Base-by-base conservation (phyloP, 768 basidiomycete species). In the Lactarius quietus region DNA sequence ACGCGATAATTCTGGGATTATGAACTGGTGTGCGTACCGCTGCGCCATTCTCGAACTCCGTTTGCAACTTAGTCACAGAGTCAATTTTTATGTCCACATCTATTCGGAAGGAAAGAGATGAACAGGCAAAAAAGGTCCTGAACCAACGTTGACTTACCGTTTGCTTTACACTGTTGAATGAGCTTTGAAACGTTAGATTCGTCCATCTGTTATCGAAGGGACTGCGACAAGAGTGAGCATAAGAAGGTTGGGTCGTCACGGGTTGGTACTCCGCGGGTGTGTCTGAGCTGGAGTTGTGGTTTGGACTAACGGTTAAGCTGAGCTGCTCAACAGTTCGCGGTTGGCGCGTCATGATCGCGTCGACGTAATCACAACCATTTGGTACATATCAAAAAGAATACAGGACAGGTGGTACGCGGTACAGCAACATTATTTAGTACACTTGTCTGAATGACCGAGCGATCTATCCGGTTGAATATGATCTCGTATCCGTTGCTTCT, bases 401-500 rank as follows among this genome's bases (percentile, higher is more conserved):
- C 23, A 35, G 3, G 26, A 58, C 38, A 31, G 14, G 31, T 5
- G 1, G n/a, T 29, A 59, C 41, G 35, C 12, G 7, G 1, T n/a
- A 43, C 31, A 33, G 3, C 5, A 10, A 23, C 45, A 45, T 23
- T 45, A 23, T 20, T 45, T 23, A n/a, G n/a, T 48, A 45, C 60
- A 62, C 29, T 78, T 84, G 76, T 97, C 95, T 23, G 95, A 96
- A 75, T 98, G 95, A 1, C 95, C 95, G 9, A 98, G 77, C 14
- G 86, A 87, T 72, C 84, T 85, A 52, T 83, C 88, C 35, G 95
- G 95, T 72, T 93, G 87, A 33, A 97, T 76, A 31, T 82, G 74
- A 76, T 97, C 92, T 41, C 95, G 83, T 69, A 97, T 85, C 57
- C 89, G 83, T 73, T 96, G 95, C 77, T 98, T 98, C 90, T 66